Base-by-base conservation (phyloP, 805 yeast species). In the Cyberlindnera maclurae region DNA sequence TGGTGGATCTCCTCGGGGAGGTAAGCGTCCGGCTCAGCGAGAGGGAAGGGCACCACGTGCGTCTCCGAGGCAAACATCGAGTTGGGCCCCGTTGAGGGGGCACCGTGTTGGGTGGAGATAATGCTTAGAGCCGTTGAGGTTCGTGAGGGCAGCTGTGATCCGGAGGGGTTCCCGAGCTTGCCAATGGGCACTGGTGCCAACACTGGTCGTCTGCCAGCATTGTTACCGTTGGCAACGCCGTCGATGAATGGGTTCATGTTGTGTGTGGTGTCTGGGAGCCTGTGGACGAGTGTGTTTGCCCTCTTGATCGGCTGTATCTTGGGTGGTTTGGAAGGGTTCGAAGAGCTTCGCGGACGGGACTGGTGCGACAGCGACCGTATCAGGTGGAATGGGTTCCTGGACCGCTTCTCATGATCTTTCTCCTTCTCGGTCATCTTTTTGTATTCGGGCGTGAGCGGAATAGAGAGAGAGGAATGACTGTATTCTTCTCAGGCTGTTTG, bases 11-110 rank as follows among this genome's bases (percentile, higher is more conserved):
- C 71, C 0, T 54, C 62, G 0, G 90, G 89, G 15, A 83, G 57
- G 44, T 58, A 67, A n/a, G 69, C 71, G 51, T 82, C 81, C 1
- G 90, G 90, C 44, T 75, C 72, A 13, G 73, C 75, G 12, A 79
- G 71, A 1, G 90, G 87, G 44, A 74, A 63, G 2, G 77, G 70
- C 41, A 82, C 60, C 11, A 77, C 60, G 28, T 77, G 66, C 17
- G 68, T 64, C 36, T 71, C 73, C 32, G 63, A 62, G 15, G 67
- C 68, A 15, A 35, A 20, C n/a, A 29, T 15, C 8, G 26, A 11
- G 5, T 10, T 12, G 4, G 18, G 13, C 20, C 29, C 29, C 12
- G 33, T 6, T 10, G 18, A 7, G 7, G 26, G 12, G 12, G 26
- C 26, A 4, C 37, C 37, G 26, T 29, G 22, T 7, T 34, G 31